Conservation (phyloP, 2,329 filamentous ascomycete genomes). For the Geosmithia putterillii region DNA sequence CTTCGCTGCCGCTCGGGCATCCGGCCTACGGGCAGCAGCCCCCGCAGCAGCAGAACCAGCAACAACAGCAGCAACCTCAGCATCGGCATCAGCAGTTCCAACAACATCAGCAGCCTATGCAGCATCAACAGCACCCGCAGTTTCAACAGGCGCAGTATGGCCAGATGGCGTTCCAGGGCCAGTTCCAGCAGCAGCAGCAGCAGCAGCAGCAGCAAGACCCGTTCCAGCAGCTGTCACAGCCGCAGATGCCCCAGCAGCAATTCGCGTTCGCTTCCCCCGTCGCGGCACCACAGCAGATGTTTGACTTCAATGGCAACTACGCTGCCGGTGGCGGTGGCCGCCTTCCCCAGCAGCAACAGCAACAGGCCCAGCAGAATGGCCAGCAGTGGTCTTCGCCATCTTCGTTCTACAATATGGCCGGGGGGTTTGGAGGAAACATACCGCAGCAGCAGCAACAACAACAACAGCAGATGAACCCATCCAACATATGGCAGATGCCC, state of each 20-base stretch:
- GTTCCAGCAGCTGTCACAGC: too few species aligned
- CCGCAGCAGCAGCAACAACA: slow-evolving; percentile 11
- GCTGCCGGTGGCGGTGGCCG: too few species aligned
- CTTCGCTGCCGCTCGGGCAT: slow-evolving; percentile 5
- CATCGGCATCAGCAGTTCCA: background rate
- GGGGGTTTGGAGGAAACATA: too few species aligned
- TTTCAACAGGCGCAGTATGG: background rate
- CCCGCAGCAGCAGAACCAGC: slow-evolving; percentile 2
- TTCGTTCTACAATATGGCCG: too few species aligned
- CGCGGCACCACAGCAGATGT: slow-evolving; percentile 1
- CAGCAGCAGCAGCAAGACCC: slow-evolving; percentile 13
- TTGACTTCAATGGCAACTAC: too few species aligned
- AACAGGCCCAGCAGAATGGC: too few species aligned
- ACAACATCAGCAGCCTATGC: slow-evolving; percentile 7
- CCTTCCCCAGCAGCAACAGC: slow-evolving; percentile 6
- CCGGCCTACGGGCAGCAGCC: slow-evolving; percentile 1
- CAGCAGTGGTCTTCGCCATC: too few species aligned
- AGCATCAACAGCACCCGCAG: background rate
- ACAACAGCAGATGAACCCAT: too few species aligned
- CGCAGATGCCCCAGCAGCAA: slow-evolving; percentile 9
- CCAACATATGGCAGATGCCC: slow-evolving; percentile 3
- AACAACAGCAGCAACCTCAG: slow-evolving; percentile 8
- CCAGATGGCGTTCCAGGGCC: slow-evolving; percentile 1
- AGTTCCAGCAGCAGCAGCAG: slow-evolving; percentile 14
- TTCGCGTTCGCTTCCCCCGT: slow-evolving; percentile 6